Percentiles rank a stretch among this genome's conserved stretches.
Evolutionary conservation across 1,284 basidiomycete genomes (phyloP).

Genomic region (Leccinum pseudoinsigne): DNA sequence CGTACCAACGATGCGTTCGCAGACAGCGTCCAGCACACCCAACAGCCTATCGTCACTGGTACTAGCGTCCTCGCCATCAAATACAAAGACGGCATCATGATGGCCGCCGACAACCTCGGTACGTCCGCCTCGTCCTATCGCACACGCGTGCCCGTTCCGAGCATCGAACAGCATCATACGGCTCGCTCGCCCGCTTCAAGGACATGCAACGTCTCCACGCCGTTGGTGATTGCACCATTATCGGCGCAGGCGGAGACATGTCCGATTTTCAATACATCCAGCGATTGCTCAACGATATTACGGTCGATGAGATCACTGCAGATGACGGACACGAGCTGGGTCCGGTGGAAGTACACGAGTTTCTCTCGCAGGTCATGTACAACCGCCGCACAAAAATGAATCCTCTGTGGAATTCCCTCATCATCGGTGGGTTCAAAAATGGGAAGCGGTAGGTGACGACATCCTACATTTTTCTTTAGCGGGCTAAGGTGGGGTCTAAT

Average conservation of each 20-base stretch:
- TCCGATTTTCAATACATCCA: slow-evolving; percentile 97
- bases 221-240: slow-evolving; percentile 82
- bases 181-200: slow-evolving; percentile 96
- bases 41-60: slow-evolving; percentile 95
- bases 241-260: slow-evolving; percentile 97
- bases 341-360: slow-evolving; percentile 92
- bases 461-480: background rate
- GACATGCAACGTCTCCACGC: slow-evolving; percentile 87
- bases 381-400: slow-evolving; percentile 84
- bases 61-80: slow-evolving; percentile 94
- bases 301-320: slow-evolving; percentile 77
- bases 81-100: slow-evolving; percentile 97
- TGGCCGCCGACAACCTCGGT: slow-evolving; percentile 99
- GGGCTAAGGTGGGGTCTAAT: slow-evolving; percentile 1
- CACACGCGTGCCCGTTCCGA: slow-evolving; percentile 1
- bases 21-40: slow-evolving; percentile 72
- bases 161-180: slow-evolving; percentile 84
- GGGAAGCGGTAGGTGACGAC: slow-evolving; percentile 59
- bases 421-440: slow-evolving; percentile 91
- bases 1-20: slow-evolving; percentile 54
- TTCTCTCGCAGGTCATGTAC: slow-evolving; percentile 92
- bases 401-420: slow-evolving; percentile 94
- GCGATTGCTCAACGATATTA: slow-evolving; percentile 69
- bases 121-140: slow-evolving; percentile 15
- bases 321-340: slow-evolving; percentile 87